Evolutionary conservation across 1,284 basidiomycete species (phyloP).

Genomic region (Tetrapyrgos nigripes): DNA sequence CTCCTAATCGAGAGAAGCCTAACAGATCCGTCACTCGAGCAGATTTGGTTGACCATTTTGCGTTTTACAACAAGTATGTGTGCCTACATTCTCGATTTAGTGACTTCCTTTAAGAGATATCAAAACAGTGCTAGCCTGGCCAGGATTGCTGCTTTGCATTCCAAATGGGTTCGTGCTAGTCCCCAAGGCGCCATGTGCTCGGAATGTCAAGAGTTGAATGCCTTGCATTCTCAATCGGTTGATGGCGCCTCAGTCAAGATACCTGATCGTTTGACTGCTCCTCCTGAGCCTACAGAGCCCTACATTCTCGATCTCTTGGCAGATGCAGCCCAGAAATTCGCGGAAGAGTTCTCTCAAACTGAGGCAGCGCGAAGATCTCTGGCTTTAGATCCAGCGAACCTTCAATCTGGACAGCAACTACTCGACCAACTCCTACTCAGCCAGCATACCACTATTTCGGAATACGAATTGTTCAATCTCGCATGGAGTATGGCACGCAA

Average conservation of each 20-base stretch:
- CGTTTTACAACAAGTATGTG: conserved; percentile 63
- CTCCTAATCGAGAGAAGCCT: conserved; percentile 58
- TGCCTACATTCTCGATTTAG: neutral
- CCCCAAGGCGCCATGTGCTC: conserved; percentile 63
- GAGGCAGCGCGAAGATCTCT: conserved; percentile 31
- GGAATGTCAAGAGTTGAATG: conserved; percentile 73
- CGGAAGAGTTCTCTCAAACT: conserved; percentile 43
- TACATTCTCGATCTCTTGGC: conserved; percentile 62
- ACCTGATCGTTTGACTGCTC: conserved; percentile 55
- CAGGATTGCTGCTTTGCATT: conserved; percentile 58
- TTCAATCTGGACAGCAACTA: conserved; percentile 46
- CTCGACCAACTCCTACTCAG: conserved; percentile 52
- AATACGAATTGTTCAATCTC: conserved; percentile 62
- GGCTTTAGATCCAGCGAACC: conserved; percentile 18
- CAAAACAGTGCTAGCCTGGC: conserved; percentile 55
- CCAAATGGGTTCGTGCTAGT: conserved; percentile 61
- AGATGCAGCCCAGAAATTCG: conserved; percentile 51
- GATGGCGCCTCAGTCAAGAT: conserved; percentile 66
- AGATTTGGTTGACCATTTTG: conserved; percentile 68
- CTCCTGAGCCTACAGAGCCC: conserved; percentile 48
- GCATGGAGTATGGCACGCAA: conserved; percentile 51
- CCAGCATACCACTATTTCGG: conserved; percentile 57
- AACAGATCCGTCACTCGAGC: conserved; percentile 53
- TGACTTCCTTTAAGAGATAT: conserved; percentile 1
- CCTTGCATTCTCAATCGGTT: conserved; percentile 69